Percentiles rank a stretch among this genome's conserved stretches.
phyloP scores from a whole-genome alignment of 495 filamentous ascomycete species.

The Aspergillus avenaceus region DNA sequence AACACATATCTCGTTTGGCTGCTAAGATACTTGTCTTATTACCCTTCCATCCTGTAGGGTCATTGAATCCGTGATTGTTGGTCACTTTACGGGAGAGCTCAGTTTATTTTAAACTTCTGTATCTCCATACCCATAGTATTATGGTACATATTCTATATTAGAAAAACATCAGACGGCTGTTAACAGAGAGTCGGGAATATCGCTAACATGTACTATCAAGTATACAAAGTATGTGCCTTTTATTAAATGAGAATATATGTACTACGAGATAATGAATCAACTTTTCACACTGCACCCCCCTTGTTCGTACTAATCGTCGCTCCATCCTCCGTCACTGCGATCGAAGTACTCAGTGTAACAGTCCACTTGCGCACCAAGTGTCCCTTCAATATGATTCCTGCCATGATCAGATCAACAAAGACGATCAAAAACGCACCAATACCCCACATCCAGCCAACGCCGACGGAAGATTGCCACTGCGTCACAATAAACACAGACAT shows the following conservation, averaged over 20 bases:
- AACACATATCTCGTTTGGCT: no score
- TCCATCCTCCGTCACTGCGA: constrained; percentile 1
- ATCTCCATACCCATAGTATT: not conserved
- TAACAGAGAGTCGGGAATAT: no score
- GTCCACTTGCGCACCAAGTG: constrained; percentile 4
- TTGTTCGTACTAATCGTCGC: not conserved
- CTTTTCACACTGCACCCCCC: not conserved
- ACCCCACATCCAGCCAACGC: constrained; percentile 38
- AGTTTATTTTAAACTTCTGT: not conserved
- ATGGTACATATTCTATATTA: no score
- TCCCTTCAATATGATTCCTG: constrained; percentile 6
- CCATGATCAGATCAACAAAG: not conserved
- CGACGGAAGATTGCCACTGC: constrained; percentile 31
- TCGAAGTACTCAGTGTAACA: not conserved
- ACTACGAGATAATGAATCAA: no score
- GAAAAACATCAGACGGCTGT: no score
- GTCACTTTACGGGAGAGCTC: not conserved
- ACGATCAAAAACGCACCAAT: constrained; percentile 34
- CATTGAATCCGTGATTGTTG: not conserved
- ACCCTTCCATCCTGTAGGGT: no score
- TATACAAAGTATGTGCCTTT: no score
- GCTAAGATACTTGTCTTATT: no score
- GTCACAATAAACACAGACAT: constrained; percentile 32
- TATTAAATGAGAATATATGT: no score
- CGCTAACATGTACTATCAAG: no score